Evolutionary conservation across 2,329 filamentous ascomycete species (phyloP).

Genomic region (Fusarium brachygibbosum): DNA sequence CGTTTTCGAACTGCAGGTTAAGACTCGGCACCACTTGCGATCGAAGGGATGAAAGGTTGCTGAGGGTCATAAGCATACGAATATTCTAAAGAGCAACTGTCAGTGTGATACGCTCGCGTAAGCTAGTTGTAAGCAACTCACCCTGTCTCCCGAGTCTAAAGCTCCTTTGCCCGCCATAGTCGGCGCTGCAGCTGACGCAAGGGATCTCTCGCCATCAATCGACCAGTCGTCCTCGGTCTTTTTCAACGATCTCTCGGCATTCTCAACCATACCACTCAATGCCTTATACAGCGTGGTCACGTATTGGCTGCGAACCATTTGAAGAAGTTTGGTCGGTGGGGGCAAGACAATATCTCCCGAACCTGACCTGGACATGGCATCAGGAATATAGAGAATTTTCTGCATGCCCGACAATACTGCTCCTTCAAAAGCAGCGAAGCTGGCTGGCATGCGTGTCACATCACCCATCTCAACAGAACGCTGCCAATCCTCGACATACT

Average conservation of each 20-base stretch:
- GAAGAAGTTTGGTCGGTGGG: conserved; percentile 86
- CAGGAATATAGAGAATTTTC: conserved; percentile 93
- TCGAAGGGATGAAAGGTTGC: conserved; percentile 88
- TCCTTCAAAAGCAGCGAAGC: conserved; percentile 88
- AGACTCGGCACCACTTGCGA: conserved; percentile 86
- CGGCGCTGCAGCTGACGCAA: conserved; percentile 53
- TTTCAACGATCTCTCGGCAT: conserved; percentile 82
- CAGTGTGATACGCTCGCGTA: conserved; percentile 28
- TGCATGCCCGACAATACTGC: conserved; percentile 88
- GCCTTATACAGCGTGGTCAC: conserved; percentile 95
- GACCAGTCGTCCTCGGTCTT: conserved; percentile 74
- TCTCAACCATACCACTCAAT: conserved; percentile 95
- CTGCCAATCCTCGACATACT: conserved; percentile 93
- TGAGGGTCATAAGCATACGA: conserved; percentile 92
- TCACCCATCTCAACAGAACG: conserved; percentile 84
- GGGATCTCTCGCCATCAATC: conserved; percentile 60
- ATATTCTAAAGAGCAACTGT: conserved; percentile 73
- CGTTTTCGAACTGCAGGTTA: conserved; percentile 92
- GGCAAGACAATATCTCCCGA: conserved; percentile 84
- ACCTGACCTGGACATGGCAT: conserved; percentile 81
- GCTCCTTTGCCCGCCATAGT: conserved; percentile 60
- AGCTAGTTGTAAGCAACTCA: conserved; percentile 53
- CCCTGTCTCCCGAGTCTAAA: conserved; percentile 69
- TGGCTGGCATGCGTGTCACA: conserved; percentile 89
- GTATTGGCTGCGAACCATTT: conserved; percentile 92